Conservation (phyloP, 495 filamentous ascomycete species). For the Aspergillus sparsus region DNA sequence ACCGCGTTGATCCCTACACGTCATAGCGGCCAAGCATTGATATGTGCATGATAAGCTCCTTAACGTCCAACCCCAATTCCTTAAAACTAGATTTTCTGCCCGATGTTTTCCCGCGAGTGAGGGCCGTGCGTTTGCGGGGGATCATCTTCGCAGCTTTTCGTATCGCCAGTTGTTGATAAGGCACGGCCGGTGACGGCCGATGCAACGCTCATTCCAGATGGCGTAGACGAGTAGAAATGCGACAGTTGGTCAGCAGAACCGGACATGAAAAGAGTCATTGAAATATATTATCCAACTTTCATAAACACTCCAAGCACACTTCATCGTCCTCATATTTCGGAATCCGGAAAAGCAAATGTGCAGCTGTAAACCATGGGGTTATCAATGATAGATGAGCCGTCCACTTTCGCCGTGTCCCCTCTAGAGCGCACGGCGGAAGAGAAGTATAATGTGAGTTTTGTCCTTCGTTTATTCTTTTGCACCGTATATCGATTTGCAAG, state of each 20-base stretch:
- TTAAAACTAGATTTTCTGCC: background rate
- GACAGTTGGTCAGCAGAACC: background rate
- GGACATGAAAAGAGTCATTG: background rate
- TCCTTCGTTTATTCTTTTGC: background rate
- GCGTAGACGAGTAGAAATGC: constrained; percentile 1
- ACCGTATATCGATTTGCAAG: no score
- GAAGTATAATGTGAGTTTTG: constrained; percentile 8
- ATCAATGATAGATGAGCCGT: constrained; percentile 1
- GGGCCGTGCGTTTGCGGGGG: background rate
- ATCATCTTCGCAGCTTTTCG: background rate
- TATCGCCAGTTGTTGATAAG: background rate
- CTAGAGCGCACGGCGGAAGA: constrained; percentile 7
- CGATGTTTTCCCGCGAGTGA: background rate
- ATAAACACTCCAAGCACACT: no score
- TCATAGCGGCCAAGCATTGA: no score
- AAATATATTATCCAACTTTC: background rate
- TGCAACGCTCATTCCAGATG: background rate
- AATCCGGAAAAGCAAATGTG: no score
- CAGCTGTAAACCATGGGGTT: background rate
- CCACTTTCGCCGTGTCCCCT: constrained; percentile 1
- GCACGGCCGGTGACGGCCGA: constrained; percentile 2
- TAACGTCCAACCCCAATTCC: no score
- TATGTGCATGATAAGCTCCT: no score
- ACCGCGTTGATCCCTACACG: no score
- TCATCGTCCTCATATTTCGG: no score